A percentile compares a stretch with the other conserved stretches of the same genome.
These are phyloP conservation scores for Paramecium biaurelia DNA, from an alignment of 73 alveolate species.

Conservation along the genomic window DNA sequence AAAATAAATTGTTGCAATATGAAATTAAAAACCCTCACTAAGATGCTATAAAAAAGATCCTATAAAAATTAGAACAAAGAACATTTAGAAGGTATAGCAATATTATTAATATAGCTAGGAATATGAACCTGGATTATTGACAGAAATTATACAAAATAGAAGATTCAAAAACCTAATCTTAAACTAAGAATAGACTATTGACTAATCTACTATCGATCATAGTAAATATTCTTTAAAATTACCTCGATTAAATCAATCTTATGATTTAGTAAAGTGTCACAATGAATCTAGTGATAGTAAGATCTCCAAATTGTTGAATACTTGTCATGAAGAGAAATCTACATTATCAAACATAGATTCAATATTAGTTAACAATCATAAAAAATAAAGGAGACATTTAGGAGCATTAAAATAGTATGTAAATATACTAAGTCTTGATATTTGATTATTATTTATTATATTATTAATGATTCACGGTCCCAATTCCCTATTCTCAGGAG, in stretches of 20 bases:
- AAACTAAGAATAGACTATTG: neutral
- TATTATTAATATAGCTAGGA: neutral
- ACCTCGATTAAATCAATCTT: neutral
- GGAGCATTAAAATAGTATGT: neutral
- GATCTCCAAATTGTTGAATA: neutral
- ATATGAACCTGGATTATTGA: neutral
- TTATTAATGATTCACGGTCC: constrained; percentile 37
- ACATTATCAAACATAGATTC: neutral
- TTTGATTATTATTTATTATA: neutral
- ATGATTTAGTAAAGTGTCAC: neutral
- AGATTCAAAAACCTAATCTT: neutral
- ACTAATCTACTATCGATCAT: neutral
- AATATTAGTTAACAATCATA: neutral
- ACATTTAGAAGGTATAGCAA: neutral
- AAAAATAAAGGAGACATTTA: neutral
- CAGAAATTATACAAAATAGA: neutral
- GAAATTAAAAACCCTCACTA: neutral
- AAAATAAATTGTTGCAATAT: neutral
- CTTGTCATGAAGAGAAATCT: neutral
- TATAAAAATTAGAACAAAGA: neutral
- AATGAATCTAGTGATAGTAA: neutral
- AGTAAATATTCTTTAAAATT: neutral
- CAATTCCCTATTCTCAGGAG: neutral
- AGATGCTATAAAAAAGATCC: neutral
- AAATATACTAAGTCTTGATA: neutral